Base-by-base conservation (phyloP, 129 eudicot genomes). In the Artemisia tridentata region DNA sequence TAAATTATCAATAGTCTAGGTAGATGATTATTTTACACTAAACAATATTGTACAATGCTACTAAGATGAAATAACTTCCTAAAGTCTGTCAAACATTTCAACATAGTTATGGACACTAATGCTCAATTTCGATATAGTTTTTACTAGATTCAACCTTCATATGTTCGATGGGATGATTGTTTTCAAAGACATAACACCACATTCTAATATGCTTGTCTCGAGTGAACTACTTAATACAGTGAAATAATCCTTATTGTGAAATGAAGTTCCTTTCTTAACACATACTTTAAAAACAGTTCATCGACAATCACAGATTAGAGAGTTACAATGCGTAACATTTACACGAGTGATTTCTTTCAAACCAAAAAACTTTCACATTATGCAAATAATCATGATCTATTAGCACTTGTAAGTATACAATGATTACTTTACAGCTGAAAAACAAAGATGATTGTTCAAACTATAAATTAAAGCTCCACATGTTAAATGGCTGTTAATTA, bases 401-500 rank as follows among this genome's bases (percentile, higher is more conserved):
- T 7, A 38, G 45, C 45, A 38, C 45, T 38, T 38, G 9, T 8
- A 38, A 38, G 45, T 38, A 29, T 29, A 49, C 21, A 50, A 49
- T 67, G 38, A 67, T 5, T 4, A 23, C 38, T 67, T 19, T 67
- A 49, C 62, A 68, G 20, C 20, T 7, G 15, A 57, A 17, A 46
- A 75, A 17, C 15, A 56, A 16, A 17, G 59, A 75, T 50, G 41
- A 65, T 73, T 25, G 64, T 59, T 59, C 15, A 25, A 71, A 47
- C 47, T 13, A 57, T 50, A 46, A 38, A 27, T 48, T 15, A 57
- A 67, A 27, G 31, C 51, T 29, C 31, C 75, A 69, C 64, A 19
- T 69, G 80, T 76, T 52, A 76, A 69, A 21, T 38, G 57, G 47
- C 69, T 41, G 51, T 38, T 38, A 38, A 69, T 76, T 68, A 76